A percentile compares a stretch with the other conserved stretches of the same genome.
phyloP scores from a whole-genome alignment of 441 rosid genomes.

The Cnidoscolus chayamansa region DNA sequence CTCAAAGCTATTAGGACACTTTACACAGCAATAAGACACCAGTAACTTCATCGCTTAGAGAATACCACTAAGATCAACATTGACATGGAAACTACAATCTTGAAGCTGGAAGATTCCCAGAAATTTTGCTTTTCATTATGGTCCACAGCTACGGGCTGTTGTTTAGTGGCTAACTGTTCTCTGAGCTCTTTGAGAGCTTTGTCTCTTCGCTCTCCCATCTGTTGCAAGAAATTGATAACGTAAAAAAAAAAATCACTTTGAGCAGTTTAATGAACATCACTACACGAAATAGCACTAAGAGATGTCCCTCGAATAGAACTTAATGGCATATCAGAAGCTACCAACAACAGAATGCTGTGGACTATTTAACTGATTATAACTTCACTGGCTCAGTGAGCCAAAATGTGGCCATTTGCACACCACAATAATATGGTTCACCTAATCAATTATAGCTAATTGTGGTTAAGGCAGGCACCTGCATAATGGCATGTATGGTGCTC shows the following conservation, averaged over 20 bases:
- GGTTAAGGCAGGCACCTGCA: neutral
- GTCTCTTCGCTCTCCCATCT: slow-evolving; percentile 90
- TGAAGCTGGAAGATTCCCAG: slow-evolving; percentile 86
- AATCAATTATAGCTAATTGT: neutral
- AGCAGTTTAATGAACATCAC: neutral
- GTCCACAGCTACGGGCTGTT: slow-evolving; percentile 30
- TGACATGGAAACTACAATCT: slow-evolving; percentile 78
- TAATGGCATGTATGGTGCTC: neutral
- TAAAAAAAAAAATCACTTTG: neutral
- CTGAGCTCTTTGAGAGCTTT: slow-evolving; percentile 68
- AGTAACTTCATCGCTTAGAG: slow-evolving; percentile 52
- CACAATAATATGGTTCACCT: neutral
- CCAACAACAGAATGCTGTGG: neutral
- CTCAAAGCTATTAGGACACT: slow-evolving; percentile 3
- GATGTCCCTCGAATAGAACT: neutral
- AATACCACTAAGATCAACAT: slow-evolving; percentile 77
- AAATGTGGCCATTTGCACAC: slow-evolving; percentile 8
- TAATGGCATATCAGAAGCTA: neutral
- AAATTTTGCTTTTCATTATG: slow-evolving; percentile 52
- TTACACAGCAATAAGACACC: slow-evolving; percentile 22
- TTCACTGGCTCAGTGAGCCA: neutral
- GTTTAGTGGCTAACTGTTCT: slow-evolving; percentile 58
- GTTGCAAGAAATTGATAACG: slow-evolving; percentile 18
- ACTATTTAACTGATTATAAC: slow-evolving; percentile 11
- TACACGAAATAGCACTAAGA: neutral